Evolutionary conservation across 768 basidiomycete species (phyloP), one percentile per base, ranked within the genome.

Genomic region (Lactarius trivialis): DNA sequence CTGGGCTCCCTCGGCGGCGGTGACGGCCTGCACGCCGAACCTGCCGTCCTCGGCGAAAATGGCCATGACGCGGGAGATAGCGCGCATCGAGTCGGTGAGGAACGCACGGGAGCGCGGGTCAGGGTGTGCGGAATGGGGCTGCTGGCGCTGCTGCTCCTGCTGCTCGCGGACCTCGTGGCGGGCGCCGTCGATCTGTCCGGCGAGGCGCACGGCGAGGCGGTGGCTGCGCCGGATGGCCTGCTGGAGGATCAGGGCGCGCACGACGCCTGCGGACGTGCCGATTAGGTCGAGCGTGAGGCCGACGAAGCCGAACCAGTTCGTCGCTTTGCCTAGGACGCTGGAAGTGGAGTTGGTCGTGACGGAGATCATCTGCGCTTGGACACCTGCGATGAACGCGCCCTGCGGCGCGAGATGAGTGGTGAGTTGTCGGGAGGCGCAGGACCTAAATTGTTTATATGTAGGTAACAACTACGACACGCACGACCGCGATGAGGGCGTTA

Each of bases 341-440:
- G 3, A 0, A 19, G 54, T 55, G 41, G 50, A 15, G 12, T 1
- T 7, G 26, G 19, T 21, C 5, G 55, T 36, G 41, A 56, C 51
- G 32, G 43, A 17, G 28, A 68, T 55, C 5, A 68, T 1, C 41
- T 57, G 55, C 5, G 67, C 52, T 33, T 68, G 67, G 19, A 68
- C 67, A 3, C 66, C 67, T 11, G 66, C 66, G 19, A 67, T 61
- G 66, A 67, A 67, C 9, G 66, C 65, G 21, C 49, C 65, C 66
- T 67, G 30, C 3, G 19, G 7, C 15, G 19, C 5, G 24, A 28
- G 24, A 8, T 24, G 21, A 24, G 19, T 28, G 3, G 50, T 43
- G 30, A 14, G 28, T 12, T 24, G 24, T 48, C 24, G 45, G 45
- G n/a, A 21, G 45, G 45, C 12, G 12, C 24, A 1, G 12, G 24